Evolutionary conservation across 192 early-diverging fungal genomes (phyloP).

Genomic region (Backusella liffmaniae): DNA sequence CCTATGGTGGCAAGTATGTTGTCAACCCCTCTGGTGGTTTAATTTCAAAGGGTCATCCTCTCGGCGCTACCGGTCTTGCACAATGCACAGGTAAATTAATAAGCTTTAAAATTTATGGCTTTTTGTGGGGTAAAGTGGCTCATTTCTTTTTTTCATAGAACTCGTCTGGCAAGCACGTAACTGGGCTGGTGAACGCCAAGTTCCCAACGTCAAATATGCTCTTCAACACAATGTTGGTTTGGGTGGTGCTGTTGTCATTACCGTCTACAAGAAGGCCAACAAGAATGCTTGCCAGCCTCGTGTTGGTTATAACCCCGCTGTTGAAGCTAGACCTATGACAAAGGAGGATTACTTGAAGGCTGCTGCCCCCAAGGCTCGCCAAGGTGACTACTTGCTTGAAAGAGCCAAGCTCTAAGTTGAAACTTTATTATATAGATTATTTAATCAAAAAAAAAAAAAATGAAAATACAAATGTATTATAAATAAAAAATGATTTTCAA

Average conservation of each 20-base stretch:
- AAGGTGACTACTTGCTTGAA: background rate
- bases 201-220: slow-evolving; percentile 58
- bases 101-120: background rate
- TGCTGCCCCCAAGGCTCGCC: slow-evolving; percentile 7
- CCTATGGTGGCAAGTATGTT: slow-evolving; percentile 62
- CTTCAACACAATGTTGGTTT: slow-evolving; percentile 76
- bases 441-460: background rate
- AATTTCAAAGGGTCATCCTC: slow-evolving; percentile 75
- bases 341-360: slow-evolving; percentile 54
- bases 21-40: slow-evolving; percentile 74
- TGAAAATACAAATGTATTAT: background rate
- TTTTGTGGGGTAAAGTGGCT: background rate
- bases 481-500: background rate
- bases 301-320: slow-evolving; percentile 56
- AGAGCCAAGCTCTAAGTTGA: slow-evolving; percentile 31
- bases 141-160: slow-evolving; percentile 20
- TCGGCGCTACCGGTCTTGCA: slow-evolving; percentile 76
- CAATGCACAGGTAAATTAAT: slow-evolving; percentile 56
- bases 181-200: slow-evolving; percentile 67
- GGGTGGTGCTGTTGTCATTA: slow-evolving; percentile 71
- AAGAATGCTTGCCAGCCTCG: slow-evolving; percentile 28
- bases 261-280: slow-evolving; percentile 46
- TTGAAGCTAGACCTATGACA: slow-evolving; percentile 54
- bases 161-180: slow-evolving; percentile 58
- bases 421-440: background rate